Base-by-base conservation (phyloP, 495 filamentous ascomycete species). In the Echria macrotheca region DNA sequence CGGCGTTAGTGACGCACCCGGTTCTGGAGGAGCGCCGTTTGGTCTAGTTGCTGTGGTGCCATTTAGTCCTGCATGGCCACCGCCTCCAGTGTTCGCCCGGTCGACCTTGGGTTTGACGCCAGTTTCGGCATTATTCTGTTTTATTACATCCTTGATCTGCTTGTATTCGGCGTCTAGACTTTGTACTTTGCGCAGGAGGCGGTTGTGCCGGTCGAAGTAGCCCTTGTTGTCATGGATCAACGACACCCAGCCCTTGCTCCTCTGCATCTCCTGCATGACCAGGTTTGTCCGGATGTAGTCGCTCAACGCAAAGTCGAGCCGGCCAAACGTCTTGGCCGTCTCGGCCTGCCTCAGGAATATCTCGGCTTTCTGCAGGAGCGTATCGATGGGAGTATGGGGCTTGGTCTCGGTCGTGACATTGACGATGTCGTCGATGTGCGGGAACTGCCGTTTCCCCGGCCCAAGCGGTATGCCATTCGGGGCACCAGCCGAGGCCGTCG, bases 251-350 rank as follows among this genome's bases (percentile, higher is more conserved):
- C 53, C 62, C 40, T 63, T 74, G 39, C 72, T 73, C 52, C 69
- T 73, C 52, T 70, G 72, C n/a, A 66, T 67, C 31, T 91, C 77
- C 18, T 86, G 73, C 26, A 85, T 74, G 49, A 97, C 83, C 38
- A 87, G 83, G 36, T 76, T 87, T 19, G 91, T 84, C 32, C 83
- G 79, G 42, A 96, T 74, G 65, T 87, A 97, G 38, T 95, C 87
- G 21, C 71, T 67, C 6, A 79, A 58, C 6, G 75, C 77, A 17
- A 75, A 29, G 45, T 78, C 76, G 4, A 68, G 70, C n/a, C 72
- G 63, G 10, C 65, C 60, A 55, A 82, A 80, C 26, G 78, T 71
- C 37, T 74, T 60, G 32, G 64, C 62, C 10, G 73, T 74, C 19
- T 69, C 72, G 10, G 81, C 79, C 59, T 77, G 71, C 33, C 67